A percentile compares a stretch with the other conserved stretches of the same genome.
Conservation (phyloP, 129 eudicot species). For the Helianthus annuus region DNA sequence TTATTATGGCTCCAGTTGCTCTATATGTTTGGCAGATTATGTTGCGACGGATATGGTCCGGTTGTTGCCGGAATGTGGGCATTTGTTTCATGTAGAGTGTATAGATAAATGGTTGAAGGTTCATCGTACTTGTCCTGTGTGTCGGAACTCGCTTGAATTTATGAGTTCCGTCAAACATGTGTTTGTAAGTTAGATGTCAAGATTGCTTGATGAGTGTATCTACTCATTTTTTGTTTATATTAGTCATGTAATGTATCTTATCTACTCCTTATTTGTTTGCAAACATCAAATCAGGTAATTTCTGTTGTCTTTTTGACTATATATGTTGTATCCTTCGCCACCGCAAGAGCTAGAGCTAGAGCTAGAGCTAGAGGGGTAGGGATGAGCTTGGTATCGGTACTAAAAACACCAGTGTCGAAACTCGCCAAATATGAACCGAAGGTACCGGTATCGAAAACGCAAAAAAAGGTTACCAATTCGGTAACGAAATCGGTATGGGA, state of each 20-base stretch:
- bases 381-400: too few species aligned
- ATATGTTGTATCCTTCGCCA: too few species aligned
- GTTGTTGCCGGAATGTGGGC: slow-evolving; percentile 50
- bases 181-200: neutral
- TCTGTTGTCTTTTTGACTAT: too few species aligned
- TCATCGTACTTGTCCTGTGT: slow-evolving; percentile 53
- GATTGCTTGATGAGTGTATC: neutral
- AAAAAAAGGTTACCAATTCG: too few species aligned
- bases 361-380: too few species aligned
- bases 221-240: neutral
- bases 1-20: neutral
- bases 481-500: too few species aligned
- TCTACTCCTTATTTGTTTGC: neutral
- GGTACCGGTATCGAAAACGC: too few species aligned
- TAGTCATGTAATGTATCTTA: neutral
- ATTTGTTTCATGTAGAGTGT: slow-evolving; percentile 43
- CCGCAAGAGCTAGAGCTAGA: too few species aligned
- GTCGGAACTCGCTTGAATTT: slow-evolving; percentile 40
- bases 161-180: neutral
- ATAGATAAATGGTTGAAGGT: slow-evolving; percentile 46
- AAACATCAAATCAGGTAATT: too few species aligned
- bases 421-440: too few species aligned
- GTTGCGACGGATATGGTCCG: slow-evolving; percentile 35
- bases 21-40: slow-evolving; percentile 49
- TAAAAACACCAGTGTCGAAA: too few species aligned